Evolutionary conservation across 352 stramenopile species (phyloP), one percentile per base, ranked within the genome.

Genomic region (Phytophthora citricola): DNA sequence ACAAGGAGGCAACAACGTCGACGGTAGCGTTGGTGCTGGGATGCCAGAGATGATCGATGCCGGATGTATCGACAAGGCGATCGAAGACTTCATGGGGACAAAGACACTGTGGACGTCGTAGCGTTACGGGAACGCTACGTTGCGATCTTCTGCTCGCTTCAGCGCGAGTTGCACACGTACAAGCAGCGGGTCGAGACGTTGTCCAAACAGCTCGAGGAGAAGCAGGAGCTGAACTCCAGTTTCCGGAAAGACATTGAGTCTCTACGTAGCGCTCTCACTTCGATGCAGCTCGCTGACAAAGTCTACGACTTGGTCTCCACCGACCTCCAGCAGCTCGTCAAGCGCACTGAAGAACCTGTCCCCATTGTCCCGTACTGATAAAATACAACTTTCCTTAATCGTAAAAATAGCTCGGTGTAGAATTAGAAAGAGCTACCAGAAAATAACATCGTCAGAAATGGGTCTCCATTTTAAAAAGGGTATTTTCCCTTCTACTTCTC

Each of bases 201-300:
- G 27, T 75, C 65, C 24, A 78, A 80, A 44, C 75, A 78, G 14
- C 69, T 91, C n/a, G 70, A 90, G 29, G 78, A 88, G 44, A 85
- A 80, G 43, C 73, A 71, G 5, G 80, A 88, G 45, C 67, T 83
- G 20, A 91, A 89, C 55, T 36, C 62, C 10, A 75, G 82, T 26
- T 90, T 91, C 67, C 74, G 79, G 2, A 79, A 68, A 26, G 85
- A 93, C 71, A 82, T 91, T n/a, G 76, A 82, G 53, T 79, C 74
- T 36, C 69, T 93, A 26, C 85, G 84, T 47, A 79, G 73, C 41
- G 85, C 82, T 22, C 73, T 93, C 39, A 83, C 80, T 31, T 85
- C 82, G 8, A 69, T 88, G 58, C 80, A 91, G 43, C 58, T 90
- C 20, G 78, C 80, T 6, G 72, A 90, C 46, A 82, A 87, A 64